These are phyloP conservation scores for Fusarium concolor DNA, from an alignment of 2,329 filamentous ascomycete species.

Conservation along the genomic window DNA sequence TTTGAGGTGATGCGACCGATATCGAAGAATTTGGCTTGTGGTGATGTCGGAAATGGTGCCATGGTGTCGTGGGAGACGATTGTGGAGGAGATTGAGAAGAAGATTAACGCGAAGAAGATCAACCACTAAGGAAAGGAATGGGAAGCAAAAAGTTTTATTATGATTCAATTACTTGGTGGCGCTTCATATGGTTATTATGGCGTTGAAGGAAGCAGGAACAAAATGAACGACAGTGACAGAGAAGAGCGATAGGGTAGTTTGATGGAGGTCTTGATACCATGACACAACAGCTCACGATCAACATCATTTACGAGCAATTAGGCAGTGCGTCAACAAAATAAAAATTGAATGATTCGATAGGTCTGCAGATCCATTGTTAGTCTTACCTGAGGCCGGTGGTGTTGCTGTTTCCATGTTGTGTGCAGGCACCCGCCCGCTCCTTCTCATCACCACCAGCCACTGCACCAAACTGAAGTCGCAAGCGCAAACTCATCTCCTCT, in stretches of 20 bases:
- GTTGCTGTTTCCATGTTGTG: no score
- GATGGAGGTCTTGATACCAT: conserved; percentile 1
- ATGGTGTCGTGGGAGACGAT: conserved; percentile 87
- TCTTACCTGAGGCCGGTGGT: not conserved
- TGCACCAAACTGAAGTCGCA: not conserved
- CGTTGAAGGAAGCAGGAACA: not conserved
- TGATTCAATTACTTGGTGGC: not conserved
- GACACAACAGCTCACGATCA: not conserved
- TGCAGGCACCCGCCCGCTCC: not conserved
- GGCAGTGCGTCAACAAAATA: not conserved
- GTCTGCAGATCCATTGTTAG: no score
- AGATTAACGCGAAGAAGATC: conserved; percentile 59
- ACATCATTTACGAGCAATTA: not conserved
- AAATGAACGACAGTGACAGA: conserved; percentile 5
- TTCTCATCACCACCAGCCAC: not conserved
- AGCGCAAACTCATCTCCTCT: not conserved
- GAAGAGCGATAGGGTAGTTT: not conserved
- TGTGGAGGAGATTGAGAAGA: conserved; percentile 71
- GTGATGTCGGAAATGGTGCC: conserved; percentile 82
- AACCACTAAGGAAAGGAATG: not conserved
- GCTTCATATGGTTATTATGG: not conserved
- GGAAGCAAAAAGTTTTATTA: fast-evolving
- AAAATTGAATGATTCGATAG: not conserved
- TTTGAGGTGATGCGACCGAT: conserved; percentile 79
- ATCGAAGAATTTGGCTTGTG: conserved; percentile 84